Base-by-base conservation (phyloP, 306 rosid genomes). In the Vigna nakashimae region DNA sequence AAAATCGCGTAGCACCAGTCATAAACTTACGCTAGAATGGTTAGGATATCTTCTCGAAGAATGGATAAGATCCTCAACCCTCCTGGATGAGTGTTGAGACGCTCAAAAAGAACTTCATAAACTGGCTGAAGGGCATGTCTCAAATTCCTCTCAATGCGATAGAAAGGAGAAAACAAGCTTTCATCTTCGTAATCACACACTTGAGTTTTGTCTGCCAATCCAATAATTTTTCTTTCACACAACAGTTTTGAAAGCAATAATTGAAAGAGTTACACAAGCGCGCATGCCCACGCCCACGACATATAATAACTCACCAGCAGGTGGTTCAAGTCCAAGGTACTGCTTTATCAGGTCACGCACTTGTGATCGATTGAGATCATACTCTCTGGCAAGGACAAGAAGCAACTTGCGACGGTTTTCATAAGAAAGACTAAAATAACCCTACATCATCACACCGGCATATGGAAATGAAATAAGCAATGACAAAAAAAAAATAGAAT, bases 81-180 rank as follows among this genome's bases (percentile, higher is more conserved):
- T 76, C 98, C 98, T 2, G 97, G 90, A 80, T 94, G 93, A 9
- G 91, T 92, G 81, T 94, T 94, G 78, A 92, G 97, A 20, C 92
- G 89, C 87, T 90, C 98, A 82, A 94, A 94, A 40, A 94, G 93
- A 82, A 87, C 91, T 83, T 92, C 98, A 34, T 92, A 94, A 62
- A 73, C 78, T 14, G 98, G 98, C 85, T 89, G 88, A 40, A 94
- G 92, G 8, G 95, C 88, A 34, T 88, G 92, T 80, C 98, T 92
- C 90, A 94, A 84, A 79, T 88, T 94, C 71, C 90, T 71, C 85
- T 94, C 97, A 71, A 87, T 77, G 59, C 91, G 93, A 67, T 87
- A 90, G 87, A 90, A 94, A 60, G 95, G 78, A 52, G 98, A 84
- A 67, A 89, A 84, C 79, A 76, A 62, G 9, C 78, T 65, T 66